These are phyloP conservation scores for Phaeosphaeria sp. DNA, from an alignment of 2,329 filamentous ascomycete genomes.

Conservation along the genomic window DNA sequence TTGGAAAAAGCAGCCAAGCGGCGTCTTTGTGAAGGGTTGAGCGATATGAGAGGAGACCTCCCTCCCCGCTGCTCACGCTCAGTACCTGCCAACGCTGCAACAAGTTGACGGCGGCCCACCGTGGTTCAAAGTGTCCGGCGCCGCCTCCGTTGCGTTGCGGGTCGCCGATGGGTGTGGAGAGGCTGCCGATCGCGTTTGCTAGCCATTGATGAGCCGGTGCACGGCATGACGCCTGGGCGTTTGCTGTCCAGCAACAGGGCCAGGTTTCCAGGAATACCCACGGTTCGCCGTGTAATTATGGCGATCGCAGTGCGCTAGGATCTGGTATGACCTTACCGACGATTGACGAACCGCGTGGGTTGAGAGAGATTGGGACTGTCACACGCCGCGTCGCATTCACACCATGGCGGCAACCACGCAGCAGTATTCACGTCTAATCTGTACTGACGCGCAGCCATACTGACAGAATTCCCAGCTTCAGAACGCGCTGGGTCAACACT, in stretches of 20 bases:
- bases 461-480: too few relatives aligned
- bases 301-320: conserved; percentile 25
- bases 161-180: conserved; percentile 1
- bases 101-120: not conserved
- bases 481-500: too few relatives aligned
- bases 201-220: not conserved
- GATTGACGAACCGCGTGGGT: conserved; percentile 28
- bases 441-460: too few relatives aligned
- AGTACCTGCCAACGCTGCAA: not conserved
- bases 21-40: not conserved
- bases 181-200: not conserved
- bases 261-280: too few relatives aligned
- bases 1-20: not conserved
- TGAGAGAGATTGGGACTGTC: not conserved
- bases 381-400: not conserved
- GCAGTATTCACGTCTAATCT: not conserved
- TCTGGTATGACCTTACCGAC: conserved; percentile 27
- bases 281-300: conserved; percentile 13
- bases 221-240: conserved; percentile 13
- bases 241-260: conserved; percentile 8
- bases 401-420: not conserved
- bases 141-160: not conserved
- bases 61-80: too few relatives aligned
- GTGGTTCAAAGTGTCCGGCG: not conserved
- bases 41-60: not conserved